Conservation (phyloP, 352 stramenopile genomes). For the Globisporangium radiosum region DNA sequence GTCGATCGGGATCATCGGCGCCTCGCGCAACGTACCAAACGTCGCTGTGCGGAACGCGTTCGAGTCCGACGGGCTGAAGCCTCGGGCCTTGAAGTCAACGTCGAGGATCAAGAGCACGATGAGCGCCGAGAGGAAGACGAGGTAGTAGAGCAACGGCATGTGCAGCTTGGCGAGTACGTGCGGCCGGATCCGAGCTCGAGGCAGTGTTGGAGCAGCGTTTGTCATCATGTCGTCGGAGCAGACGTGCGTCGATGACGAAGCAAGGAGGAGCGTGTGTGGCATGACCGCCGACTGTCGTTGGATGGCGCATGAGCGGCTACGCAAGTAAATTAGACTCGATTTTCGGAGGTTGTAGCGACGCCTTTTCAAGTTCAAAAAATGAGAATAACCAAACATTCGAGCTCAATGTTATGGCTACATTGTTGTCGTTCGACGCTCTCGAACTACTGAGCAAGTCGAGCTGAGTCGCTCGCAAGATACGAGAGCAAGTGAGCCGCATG, state of each 20-base stretch:
- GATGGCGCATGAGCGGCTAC: too few relatives aligned
- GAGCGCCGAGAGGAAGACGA: neutral
- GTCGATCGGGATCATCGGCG: neutral
- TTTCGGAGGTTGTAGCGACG: too few relatives aligned
- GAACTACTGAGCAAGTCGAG: too few relatives aligned
- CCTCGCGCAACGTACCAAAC: slow-evolving; percentile 1
- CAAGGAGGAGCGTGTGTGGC: neutral
- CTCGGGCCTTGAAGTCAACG: slow-evolving; percentile 7
- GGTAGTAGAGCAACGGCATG: slow-evolving; percentile 2
- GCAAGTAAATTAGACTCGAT: too few relatives aligned
- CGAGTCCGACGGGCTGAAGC: slow-evolving; percentile 1
- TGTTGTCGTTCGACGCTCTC: too few relatives aligned
- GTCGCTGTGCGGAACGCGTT: slow-evolving; percentile 10
- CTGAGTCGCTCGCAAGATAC: too few relatives aligned
- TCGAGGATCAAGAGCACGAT: slow-evolving; percentile 7
- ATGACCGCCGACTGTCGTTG: too few relatives aligned
- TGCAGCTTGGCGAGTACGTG: slow-evolving; percentile 3
- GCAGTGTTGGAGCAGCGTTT: neutral
- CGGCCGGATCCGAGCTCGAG: neutral
- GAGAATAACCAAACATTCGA: too few relatives aligned
- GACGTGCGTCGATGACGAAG: neutral
- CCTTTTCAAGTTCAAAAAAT: too few relatives aligned
- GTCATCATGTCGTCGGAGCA: neutral
- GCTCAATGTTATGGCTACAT: too few relatives aligned
- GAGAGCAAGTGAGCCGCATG: too few relatives aligned